Percentiles rank a stretch among this genome's conserved stretches.
These are phyloP conservation scores for Cystoisospora suis DNA, from an alignment of 169 alveolate species.

Conservation along the genomic window DNA sequence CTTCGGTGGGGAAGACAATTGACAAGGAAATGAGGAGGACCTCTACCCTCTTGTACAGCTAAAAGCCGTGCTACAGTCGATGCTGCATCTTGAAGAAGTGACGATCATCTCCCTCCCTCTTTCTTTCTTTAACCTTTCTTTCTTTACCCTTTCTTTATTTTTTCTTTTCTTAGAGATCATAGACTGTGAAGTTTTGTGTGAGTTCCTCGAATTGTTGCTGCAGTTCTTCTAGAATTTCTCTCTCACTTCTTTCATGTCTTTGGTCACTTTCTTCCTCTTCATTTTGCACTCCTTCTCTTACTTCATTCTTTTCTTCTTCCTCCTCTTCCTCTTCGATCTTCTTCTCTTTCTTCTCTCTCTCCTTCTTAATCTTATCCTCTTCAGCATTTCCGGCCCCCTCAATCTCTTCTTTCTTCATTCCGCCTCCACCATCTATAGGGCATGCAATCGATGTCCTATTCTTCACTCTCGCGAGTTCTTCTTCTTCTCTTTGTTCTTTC, in stretches of 20 bases:
- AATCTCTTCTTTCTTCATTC: neutral
- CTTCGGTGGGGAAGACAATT: too few species aligned
- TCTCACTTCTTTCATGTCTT: neutral
- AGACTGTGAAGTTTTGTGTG: neutral
- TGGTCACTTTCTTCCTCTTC: neutral
- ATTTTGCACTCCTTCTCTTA: neutral
- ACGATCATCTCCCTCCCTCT: too few species aligned
- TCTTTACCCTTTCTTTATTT: too few species aligned
- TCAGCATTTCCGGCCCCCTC: neutral
- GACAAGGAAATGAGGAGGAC: neutral
- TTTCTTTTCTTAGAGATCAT: neutral
- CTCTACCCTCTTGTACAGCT: neutral
- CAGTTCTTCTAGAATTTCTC: neutral
- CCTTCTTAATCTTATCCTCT: neutral
- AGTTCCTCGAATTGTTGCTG: constrained; percentile 5
- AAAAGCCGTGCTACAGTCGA: neutral
- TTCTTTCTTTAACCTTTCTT: too few species aligned
- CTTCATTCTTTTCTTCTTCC: neutral
- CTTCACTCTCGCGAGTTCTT: neutral
- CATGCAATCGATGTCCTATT: neutral
- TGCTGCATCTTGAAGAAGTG: neutral
- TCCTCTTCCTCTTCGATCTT: neutral
- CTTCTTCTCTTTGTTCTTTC: neutral
- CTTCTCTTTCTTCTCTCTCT: constrained; percentile 14
- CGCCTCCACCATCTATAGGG: neutral